phyloP scores from a whole-genome alignment of 1,284 basidiomycete genomes.

The Mycena sp. region DNA sequence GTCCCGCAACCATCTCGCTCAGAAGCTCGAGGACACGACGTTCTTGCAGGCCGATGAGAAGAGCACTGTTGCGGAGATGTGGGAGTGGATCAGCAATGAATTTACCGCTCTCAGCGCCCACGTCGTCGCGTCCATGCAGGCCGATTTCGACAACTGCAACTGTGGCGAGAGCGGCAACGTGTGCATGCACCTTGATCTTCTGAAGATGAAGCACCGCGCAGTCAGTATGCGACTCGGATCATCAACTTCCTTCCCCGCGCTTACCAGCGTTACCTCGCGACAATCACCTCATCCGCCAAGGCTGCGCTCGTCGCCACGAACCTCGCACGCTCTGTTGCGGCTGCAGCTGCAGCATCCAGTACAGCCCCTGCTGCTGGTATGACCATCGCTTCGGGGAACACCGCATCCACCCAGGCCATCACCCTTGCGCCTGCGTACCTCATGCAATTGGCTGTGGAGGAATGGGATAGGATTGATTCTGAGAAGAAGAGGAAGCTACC shows the following conservation, averaged over 20 bases:
- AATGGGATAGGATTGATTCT: slow-evolving; percentile 9
- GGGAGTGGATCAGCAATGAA: slow-evolving; percentile 14
- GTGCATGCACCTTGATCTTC: slow-evolving; percentile 10
- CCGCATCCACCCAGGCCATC: slow-evolving; percentile 1
- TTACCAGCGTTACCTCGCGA: slow-evolving; percentile 17
- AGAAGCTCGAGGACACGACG: slow-evolving; percentile 18
- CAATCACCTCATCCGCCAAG: slow-evolving; percentile 9
- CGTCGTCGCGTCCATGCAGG: slow-evolving; percentile 17
- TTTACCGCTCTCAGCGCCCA: slow-evolving; percentile 17
- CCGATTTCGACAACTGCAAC: slow-evolving; percentile 13
- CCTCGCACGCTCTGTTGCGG: slow-evolving; percentile 11
- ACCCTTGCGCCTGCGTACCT: slow-evolving; percentile 7
- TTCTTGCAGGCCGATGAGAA: neutral
- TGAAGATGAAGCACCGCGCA: slow-evolving; percentile 8
- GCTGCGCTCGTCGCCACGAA: slow-evolving; percentile 11
- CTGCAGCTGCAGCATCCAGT: neutral
- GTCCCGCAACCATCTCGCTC: slow-evolving; percentile 9
- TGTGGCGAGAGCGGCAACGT: slow-evolving; percentile 14
- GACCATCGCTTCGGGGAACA: slow-evolving; percentile 15
- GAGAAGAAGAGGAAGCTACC: neutral
- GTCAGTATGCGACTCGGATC: slow-evolving; percentile 16
- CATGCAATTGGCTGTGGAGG: slow-evolving; percentile 10
- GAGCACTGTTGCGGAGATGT: slow-evolving; percentile 9
- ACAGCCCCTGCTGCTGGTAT: neutral
- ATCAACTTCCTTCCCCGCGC: slow-evolving; percentile 13